Evolutionary conservation across 2,329 filamentous ascomycete genomes (phyloP).

Genomic region (Dryadomyces quercus-mongolicae): DNA sequence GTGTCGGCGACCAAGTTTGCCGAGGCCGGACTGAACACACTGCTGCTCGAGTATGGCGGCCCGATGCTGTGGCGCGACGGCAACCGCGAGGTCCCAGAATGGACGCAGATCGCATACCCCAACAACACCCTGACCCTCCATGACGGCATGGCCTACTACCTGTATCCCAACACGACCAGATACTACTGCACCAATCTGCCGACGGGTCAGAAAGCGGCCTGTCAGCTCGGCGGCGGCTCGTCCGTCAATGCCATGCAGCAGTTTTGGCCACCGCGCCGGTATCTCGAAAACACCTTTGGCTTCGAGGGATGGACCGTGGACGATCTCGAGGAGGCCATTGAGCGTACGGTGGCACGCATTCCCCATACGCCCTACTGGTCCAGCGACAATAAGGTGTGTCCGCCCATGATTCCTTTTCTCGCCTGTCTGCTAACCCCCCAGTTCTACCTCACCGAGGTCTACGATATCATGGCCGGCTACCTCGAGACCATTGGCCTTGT

Average conservation of each 20-base stretch:
- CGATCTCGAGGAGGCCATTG: background rate
- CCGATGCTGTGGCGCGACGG: background rate
- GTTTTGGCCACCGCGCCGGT: background rate
- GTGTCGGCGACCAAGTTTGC: constrained; percentile 3
- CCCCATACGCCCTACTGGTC: constrained; percentile 1
- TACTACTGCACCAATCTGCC: constrained; percentile 2
- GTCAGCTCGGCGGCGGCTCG: background rate
- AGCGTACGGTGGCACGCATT: background rate
- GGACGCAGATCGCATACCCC: background rate
- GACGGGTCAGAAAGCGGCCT: background rate
- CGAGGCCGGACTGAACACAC: constrained; percentile 2
- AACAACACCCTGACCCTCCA: constrained; percentile 2
- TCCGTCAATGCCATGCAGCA: constrained; percentile 1
- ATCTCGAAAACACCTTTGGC: background rate
- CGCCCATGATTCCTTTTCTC: no score
- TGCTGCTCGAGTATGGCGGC: constrained; percentile 1
- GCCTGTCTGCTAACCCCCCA: background rate
- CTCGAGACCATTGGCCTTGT: background rate
- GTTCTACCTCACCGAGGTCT: constrained; percentile 1
- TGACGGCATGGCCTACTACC: constrained; percentile 2
- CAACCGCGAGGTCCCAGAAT: constrained; percentile 1
- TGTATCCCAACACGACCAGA: background rate
- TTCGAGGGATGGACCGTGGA: background rate
- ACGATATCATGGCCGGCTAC: background rate
- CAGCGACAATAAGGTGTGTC: background rate